Percentiles rank a stretch among this genome's conserved stretches.
Evolutionary conservation across 2,329 filamentous ascomycete species (phyloP).

Genomic region (Parastagonospora avenae): DNA sequence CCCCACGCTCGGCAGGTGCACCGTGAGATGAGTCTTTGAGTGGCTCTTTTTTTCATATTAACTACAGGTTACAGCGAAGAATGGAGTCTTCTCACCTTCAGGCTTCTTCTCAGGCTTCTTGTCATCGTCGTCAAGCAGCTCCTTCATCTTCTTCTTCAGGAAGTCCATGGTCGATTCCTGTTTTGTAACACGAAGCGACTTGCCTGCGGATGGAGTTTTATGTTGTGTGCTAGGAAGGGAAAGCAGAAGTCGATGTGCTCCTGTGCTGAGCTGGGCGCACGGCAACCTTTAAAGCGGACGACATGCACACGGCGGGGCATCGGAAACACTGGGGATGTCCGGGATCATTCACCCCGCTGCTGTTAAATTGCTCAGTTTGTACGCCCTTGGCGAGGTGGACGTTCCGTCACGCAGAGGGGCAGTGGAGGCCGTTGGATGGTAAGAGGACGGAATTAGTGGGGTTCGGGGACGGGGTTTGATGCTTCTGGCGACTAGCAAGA

Average conservation of each 20-base stretch:
- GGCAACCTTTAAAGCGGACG: slow-evolving; percentile 23
- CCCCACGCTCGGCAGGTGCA: slow-evolving; percentile 22
- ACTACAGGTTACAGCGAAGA: background rate
- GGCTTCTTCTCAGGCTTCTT: slow-evolving; percentile 37
- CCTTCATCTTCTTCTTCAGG: slow-evolving; percentile 54
- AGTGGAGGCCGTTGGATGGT: slow-evolving; percentile 13
- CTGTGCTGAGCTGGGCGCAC: slow-evolving; percentile 13
- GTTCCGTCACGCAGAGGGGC: slow-evolving; percentile 14
- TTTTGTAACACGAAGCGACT: background rate
- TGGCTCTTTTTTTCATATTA: slow-evolving; percentile 2
- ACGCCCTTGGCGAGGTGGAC: slow-evolving; percentile 23
- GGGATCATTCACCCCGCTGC: slow-evolving; percentile 6
- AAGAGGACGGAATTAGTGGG: slow-evolving; percentile 32
- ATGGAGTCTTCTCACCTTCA: slow-evolving; percentile 11
- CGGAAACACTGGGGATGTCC: slow-evolving; percentile 3
- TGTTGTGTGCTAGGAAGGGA: background rate
- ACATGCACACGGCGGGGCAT: slow-evolving; percentile 14
- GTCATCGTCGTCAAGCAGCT: slow-evolving; percentile 49
- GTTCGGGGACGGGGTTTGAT: slow-evolving; percentile 19
- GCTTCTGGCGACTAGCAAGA: slow-evolving; percentile 29
- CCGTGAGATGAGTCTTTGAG: slow-evolving; percentile 12
- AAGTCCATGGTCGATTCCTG: slow-evolving; percentile 47
- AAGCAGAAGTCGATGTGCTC: slow-evolving; percentile 5
- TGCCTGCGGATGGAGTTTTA: background rate
- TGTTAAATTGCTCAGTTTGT: slow-evolving; percentile 16